phyloP scores from a whole-genome alignment of 345 rosid species.

The Heritiera littoralis region DNA sequence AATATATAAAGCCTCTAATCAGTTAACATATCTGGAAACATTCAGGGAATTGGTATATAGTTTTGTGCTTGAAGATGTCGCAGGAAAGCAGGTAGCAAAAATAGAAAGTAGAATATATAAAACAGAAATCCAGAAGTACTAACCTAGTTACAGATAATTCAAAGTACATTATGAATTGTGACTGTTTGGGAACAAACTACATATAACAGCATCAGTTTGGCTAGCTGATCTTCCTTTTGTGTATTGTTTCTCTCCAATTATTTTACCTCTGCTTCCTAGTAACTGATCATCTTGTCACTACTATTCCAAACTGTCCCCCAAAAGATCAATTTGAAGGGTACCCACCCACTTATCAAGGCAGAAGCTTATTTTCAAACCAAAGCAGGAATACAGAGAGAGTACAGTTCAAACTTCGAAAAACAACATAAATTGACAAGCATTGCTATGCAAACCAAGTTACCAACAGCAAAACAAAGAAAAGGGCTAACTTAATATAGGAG shows the following conservation, averaged over 20 bases:
- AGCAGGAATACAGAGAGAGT: not conserved
- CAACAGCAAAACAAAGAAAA: not conserved
- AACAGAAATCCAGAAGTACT: not conserved
- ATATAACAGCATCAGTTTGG: not conserved
- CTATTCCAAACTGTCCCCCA: constrained; percentile 13
- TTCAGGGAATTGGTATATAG: not conserved
- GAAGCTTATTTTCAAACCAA: not conserved
- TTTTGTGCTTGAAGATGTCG: not conserved
- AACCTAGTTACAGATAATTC: not conserved
- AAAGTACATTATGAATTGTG: not conserved
- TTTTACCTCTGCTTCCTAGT: constrained; percentile 20
- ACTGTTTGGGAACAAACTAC: not conserved
- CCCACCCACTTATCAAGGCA: constrained; percentile 3
- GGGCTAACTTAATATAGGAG: not conserved
- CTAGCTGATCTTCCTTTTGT: not conserved
- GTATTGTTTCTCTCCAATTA: not conserved
- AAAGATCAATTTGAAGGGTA: constrained; percentile 7
- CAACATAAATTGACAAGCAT: not conserved
- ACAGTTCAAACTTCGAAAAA: not conserved
- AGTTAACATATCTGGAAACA: not conserved
- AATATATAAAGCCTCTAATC: not conserved
- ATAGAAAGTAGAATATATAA: not conserved
- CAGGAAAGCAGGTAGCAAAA: not conserved
- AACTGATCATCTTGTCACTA: not conserved
- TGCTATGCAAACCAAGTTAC: not conserved